Evolutionary conservation across 2,329 filamentous ascomycete species (phyloP).

Genomic region (Aspergillus latus): DNA sequence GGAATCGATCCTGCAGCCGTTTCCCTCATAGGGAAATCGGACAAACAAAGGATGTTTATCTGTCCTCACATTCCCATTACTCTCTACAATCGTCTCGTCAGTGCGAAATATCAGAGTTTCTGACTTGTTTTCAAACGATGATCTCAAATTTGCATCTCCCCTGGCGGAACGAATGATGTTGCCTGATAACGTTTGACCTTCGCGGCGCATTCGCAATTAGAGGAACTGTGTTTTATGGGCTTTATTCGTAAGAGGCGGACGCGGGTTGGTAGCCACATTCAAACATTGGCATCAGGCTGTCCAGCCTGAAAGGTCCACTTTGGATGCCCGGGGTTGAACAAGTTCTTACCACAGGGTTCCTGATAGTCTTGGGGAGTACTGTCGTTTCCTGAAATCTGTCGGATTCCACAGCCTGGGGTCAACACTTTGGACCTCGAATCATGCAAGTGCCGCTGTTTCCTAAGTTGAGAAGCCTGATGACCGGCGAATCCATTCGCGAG

Average conservation of each 20-base stretch:
- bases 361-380: background rate
- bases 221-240: no score
- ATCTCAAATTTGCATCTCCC: no score
- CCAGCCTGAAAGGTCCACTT: background rate
- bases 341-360: background rate
- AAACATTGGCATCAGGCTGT: background rate
- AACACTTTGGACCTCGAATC: background rate
- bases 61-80: background rate
- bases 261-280: background rate
- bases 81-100: background rate
- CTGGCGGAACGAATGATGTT: no score
- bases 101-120: background rate
- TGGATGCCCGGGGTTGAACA: background rate
- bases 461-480: background rate
- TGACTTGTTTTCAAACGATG: background rate
- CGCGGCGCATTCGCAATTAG: no score
- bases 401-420: background rate
- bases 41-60: background rate
- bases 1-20: background rate
- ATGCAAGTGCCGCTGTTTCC: background rate
- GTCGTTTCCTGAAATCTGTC: background rate
- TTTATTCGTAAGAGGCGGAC: no score
- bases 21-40: background rate
- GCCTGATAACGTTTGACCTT: no score
- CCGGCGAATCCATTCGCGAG: background rate